Percentiles rank a stretch among this genome's conserved stretches.
phyloP scores from a whole-genome alignment of 495 filamentous ascomycete species.

The Podospora pseudocomata region DNA sequence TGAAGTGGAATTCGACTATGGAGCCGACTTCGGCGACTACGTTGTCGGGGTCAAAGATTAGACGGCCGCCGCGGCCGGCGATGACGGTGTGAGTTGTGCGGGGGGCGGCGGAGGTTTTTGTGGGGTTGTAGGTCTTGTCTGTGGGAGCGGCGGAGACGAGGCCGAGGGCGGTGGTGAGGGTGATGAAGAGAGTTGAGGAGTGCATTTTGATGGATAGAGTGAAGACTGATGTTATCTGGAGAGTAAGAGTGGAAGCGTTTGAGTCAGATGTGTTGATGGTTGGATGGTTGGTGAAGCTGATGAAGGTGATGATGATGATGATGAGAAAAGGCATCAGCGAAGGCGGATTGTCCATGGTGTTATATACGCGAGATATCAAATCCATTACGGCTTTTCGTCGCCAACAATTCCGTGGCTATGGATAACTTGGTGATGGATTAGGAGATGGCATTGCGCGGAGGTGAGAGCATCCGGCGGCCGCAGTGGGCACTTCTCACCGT shows the following conservation, averaged over 20 bases:
- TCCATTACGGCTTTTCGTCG: not conserved
- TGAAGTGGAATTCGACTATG: constrained; percentile 55
- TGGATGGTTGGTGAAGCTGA: constrained; percentile 11
- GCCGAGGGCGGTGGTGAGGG: constrained; percentile 8
- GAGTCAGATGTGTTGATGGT: not conserved
- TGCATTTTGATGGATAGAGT: constrained; percentile 19
- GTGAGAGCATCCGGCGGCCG: not conserved
- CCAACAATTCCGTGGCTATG: not conserved
- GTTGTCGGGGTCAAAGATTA: constrained; percentile 50
- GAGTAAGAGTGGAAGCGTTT: not conserved
- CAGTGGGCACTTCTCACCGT: not conserved
- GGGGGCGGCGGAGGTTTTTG: constrained; percentile 10
- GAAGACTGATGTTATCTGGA: not conserved
- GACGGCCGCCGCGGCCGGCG: constrained; percentile 45
- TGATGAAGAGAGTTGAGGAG: constrained; percentile 16
- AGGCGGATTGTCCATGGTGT: not conserved
- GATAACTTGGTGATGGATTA: not conserved
- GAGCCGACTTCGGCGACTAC: constrained; percentile 51
- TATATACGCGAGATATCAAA: not conserved
- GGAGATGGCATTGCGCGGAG: not conserved
- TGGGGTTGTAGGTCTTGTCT: constrained; percentile 11
- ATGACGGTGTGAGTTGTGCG: constrained; percentile 46
- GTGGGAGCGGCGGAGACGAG: constrained; percentile 19
- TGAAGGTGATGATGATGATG: constrained; percentile 6
- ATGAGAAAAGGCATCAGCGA: not conserved